These are phyloP conservation scores for Smallanthus sonchifolius DNA, from an alignment of 129 eudicot genomes.

Conservation along the genomic window DNA sequence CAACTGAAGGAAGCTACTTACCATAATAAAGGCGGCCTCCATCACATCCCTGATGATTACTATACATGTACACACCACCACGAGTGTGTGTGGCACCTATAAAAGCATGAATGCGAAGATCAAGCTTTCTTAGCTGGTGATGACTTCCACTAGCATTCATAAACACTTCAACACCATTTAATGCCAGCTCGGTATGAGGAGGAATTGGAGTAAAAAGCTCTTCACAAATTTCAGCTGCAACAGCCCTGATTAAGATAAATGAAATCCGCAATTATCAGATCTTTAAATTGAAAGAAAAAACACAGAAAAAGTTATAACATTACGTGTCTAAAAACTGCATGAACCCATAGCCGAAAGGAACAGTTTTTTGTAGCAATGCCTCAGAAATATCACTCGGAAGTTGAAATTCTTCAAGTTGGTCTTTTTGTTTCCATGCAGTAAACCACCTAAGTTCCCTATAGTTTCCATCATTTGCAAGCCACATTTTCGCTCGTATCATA, in stretches of 20 bases:
- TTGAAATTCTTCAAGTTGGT: constrained; percentile 65
- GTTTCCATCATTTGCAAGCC: constrained; percentile 98
- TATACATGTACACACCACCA: constrained; percentile 97
- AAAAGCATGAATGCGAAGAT: constrained; percentile 86
- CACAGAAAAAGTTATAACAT: background rate
- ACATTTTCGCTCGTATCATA: constrained; percentile 94
- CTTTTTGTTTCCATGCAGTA: constrained; percentile 87
- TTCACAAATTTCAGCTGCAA: constrained; percentile 98
- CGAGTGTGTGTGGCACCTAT: constrained; percentile 94
- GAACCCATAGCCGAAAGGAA: constrained; percentile 91
- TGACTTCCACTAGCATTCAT: constrained; percentile 99
- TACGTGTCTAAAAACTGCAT: constrained; percentile 88
- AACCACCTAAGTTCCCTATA: constrained; percentile 98
- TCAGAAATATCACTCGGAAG: constrained; percentile 75
- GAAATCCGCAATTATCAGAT: background rate
- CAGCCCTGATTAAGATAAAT: constrained; percentile 50
- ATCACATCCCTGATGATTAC: constrained; percentile 98
- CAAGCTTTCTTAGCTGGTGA: constrained; percentile 92
- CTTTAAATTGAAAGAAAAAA: background rate
- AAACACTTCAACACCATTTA: constrained; percentile 96
- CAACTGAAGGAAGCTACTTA: constrained; percentile 14
- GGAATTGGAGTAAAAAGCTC: constrained; percentile 90
- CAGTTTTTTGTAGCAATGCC: constrained; percentile 61
- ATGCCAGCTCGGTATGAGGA: constrained; percentile 90
- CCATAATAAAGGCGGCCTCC: constrained; percentile 98